These are phyloP conservation scores for Neurospora africana DNA, from an alignment of 495 filamentous ascomycete species.

Conservation along the genomic window DNA sequence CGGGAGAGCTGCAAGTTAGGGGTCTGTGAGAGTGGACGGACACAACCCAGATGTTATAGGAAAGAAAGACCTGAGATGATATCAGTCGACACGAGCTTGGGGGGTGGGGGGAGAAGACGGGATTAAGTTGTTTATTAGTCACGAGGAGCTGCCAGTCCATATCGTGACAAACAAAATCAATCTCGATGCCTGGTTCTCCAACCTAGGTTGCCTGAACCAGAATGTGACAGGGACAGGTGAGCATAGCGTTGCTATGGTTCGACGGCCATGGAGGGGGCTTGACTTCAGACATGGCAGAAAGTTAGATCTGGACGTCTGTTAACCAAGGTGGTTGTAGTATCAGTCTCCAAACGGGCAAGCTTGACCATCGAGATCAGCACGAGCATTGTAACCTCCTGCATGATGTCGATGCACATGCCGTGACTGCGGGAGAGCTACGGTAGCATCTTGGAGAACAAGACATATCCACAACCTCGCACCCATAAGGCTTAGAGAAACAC, in stretches of 20 bases:
- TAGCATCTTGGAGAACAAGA: neutral
- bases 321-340: neutral
- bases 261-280: neutral
- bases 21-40: neutral
- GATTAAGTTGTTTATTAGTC: neutral
- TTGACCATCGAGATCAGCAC: neutral
- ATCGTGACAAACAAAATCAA: neutral
- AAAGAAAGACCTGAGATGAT: neutral
- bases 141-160: neutral
- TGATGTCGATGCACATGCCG: neutral
- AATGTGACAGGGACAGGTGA: neutral
- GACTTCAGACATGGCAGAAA: neutral
- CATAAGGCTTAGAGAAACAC: neutral
- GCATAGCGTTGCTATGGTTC: neutral
- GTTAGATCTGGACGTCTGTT: neutral
- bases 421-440: neutral
- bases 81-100: neutral
- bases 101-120: neutral
- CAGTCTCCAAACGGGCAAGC: neutral
- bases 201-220: neutral
- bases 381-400: neutral
- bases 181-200: neutral
- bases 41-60: neutral
- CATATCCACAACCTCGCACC: neutral
- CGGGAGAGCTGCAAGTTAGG: neutral